Base-by-base conservation (phyloP, 2,329 filamentous ascomycete species). In the Tolypocladium tropicale region DNA sequence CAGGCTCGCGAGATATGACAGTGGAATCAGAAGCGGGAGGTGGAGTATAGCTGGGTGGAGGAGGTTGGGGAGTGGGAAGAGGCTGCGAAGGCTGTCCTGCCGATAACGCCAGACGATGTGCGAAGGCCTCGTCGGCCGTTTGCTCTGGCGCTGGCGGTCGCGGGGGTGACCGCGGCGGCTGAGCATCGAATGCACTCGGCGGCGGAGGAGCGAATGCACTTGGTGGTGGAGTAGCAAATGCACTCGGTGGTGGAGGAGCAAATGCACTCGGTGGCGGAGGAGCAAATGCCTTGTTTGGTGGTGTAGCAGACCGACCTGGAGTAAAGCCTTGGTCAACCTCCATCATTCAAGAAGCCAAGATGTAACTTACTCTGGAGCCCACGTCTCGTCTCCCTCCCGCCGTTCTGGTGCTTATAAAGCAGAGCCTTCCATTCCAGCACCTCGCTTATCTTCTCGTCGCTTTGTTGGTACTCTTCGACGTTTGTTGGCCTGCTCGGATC, bases 361-460 rank as follows among this genome's bases (percentile, higher is more conserved):
- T 33, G 4, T 21, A 12, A 60, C 70, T 62, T 61, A 74, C 76
- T 77, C 48, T 66, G 66, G 16, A 59, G 55, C 23, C 60, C 52
- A 50, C 60, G 63, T 28, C 62, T 61, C 12, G 59, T 60, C 10
- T 71, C 66, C 56, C 68, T 63, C 25, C 69, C 67, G 53, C 76
- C 70, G 41, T 57, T 76, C 62, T 79, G 80, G 49, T 91, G 88
- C 16, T 84, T 83, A 68, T 94, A 92, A 16, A 96, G 76, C 39
- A 88, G 74, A 43, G 86, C 83, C 68, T 92, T 95, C 92, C 92
- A 96, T 64, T 95, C 90, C 56, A 83, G 80, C 4, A 91, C 81
- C 67, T 95, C 90, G 21, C 81, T 76, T 57, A 92, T 82, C 67
- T 89, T 87, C 72, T 95, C 91, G 57, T 95, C 90, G 65, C 90